A percentile compares a stretch with the other conserved stretches of the same genome.
These are phyloP conservation scores for Arabidopsis arenosa DNA, from an alignment of 345 rosid genomes.

Conservation along the genomic window DNA sequence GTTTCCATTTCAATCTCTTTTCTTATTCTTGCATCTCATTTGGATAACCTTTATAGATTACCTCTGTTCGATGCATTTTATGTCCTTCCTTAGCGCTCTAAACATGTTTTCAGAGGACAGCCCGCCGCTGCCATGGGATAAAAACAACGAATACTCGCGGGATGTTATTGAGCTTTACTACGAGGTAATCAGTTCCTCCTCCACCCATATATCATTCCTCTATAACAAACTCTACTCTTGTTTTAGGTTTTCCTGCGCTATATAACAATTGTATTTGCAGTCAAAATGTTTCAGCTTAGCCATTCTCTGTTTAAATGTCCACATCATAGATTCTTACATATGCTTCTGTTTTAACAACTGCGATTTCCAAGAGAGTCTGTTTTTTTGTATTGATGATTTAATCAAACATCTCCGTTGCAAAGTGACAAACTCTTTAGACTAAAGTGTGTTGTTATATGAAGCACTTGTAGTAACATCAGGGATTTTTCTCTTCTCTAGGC, in stretches of 20 bases:
- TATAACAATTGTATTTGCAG: background rate
- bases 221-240: background rate
- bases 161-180: constrained; percentile 79
- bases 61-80: constrained; percentile 8
- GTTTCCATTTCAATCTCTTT: background rate
- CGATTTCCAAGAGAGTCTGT: too few relatives aligned
- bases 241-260: background rate
- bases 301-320: background rate
- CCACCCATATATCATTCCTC: constrained; percentile 2
- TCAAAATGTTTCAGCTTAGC: background rate
- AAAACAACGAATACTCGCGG: constrained; percentile 65
- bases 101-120: constrained; percentile 84
- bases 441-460: constrained; percentile 20
- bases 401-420: background rate
- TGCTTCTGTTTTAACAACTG: background rate
- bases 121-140: constrained; percentile 82
- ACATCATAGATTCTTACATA: constrained; percentile 3
- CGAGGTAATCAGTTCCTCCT: constrained; percentile 58
- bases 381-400: constrained; percentile 1
- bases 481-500: constrained; percentile 51
- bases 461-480: constrained; percentile 15
- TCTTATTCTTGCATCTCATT: constrained; percentile 15
- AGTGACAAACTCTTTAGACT: background rate
- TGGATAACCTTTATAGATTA: background rate
- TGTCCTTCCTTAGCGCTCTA: constrained; percentile 62